Evolutionary conservation across 164 flowering plant species (phyloP), one percentile per base, ranked within the genome.

Genomic region (Hamamelis virginiana): DNA sequence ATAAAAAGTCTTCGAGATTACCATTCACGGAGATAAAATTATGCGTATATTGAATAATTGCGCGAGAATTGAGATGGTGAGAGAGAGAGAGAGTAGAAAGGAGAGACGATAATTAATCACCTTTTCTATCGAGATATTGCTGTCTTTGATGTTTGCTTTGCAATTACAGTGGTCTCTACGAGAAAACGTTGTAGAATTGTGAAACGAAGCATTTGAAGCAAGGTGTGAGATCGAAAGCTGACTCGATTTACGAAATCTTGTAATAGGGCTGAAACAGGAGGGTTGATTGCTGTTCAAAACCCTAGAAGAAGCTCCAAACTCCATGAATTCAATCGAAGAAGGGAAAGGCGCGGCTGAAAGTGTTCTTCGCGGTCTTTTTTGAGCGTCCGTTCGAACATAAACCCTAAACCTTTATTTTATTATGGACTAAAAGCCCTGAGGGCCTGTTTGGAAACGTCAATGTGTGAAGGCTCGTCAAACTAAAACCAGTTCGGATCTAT

Each of bases 61-160:
- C 15, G 18, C 9, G 60, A 14, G 5, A 57, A 13, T 1, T 14
- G 27, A 4, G 9, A 19, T 5, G 27, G 26, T 5, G 11, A 58
- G 26, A 18, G 33, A 12, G 28, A 23, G 1, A 6, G 11, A 5
- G 15, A 25, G 28, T n/a, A 21, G 9, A 9, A 59, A 33, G n/a
- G 15, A 21, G n/a, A n/a, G n/a, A n/a, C n/a, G n/a, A n/a, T n/a
- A n/a, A n/a, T n/a, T n/a, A n/a, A 58, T 65, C 44, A 67, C 78
- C 75, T 76, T 70, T 43, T 58, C 62, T 11, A 47, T n/a, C 1
- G 69, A 8, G 25, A 44, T 22, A 25, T 23, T 45, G 43, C 6
- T 53, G 66, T 70, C 72, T 8, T 66, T 70, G 5, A 62, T 38
- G 27, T 51, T 27, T 21, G 80, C 77, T 67, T 68, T 75, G 59